Base-by-base conservation (phyloP, 306 rosid species). In the Rosa lucieae region DNA sequence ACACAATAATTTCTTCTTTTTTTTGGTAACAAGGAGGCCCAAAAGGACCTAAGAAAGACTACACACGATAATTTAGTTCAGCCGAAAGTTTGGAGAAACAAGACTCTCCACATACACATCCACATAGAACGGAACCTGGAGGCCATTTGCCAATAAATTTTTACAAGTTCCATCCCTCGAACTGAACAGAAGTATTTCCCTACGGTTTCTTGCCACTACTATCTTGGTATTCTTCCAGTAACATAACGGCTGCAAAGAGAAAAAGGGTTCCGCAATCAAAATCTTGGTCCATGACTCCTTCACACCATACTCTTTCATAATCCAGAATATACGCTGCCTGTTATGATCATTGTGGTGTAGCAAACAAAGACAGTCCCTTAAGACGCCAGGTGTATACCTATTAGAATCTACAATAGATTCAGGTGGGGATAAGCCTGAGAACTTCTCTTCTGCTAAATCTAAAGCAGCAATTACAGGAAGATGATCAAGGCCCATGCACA, bases 301-400 rank as follows among this genome's bases (percentile, higher is more conserved):
- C 70, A 75, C 78, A 61, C 51, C 67, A 61, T 75, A 75, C 78
- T 75, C 78, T 23, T 75, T 75, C 78, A 75, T 59, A 18, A 75
- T 66, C 78, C 78, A 75, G 47, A 75, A 75, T 1, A 3, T 17
- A 47, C 37, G 78, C 15, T 15, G 56, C 56, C 53, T 14, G 3
- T 15, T 43, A 20, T 7, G 71, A 46, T 29, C 39, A 11, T 75
- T 39, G 55, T 58, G 69, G 79, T 62, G 56, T 18, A 62, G 59
- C 49, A 75, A 62, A 75, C 79, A 75, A 15, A 75, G 79, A 62
- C 46, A 26, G 59, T 14, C 79, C 48, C n/a, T 47, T 39, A 75
- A 63, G 48, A 46, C 46, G 1, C 79, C 70, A 29, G 79, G 11
- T 26, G 46, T 44, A 75, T 8, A 62, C 3, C 15, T 11, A 15